Conservation (phyloP, 257 asterid genomes). For the Solanum acaule region DNA sequence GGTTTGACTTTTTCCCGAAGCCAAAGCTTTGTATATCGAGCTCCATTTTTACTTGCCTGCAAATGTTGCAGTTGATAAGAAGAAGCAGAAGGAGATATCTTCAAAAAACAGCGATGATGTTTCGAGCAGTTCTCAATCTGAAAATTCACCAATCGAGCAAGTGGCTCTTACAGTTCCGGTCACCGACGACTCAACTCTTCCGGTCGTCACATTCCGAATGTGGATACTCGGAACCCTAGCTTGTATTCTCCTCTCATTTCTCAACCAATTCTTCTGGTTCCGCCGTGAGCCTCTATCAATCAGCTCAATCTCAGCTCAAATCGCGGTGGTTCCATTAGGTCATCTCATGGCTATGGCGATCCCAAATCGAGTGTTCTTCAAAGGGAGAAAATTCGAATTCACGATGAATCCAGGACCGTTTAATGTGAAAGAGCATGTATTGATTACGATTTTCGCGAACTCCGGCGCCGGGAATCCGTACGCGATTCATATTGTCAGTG, state of each 20-base stretch:
- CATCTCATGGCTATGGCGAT: not conserved
- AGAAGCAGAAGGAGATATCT: not conserved
- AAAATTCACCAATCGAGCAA: conserved; percentile 10
- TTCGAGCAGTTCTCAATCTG: not conserved
- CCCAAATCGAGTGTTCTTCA: not conserved
- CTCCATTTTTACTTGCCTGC: not conserved
- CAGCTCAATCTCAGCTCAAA: conserved; percentile 5
- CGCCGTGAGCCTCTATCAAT: conserved; percentile 10
- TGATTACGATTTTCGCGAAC: conserved; percentile 1
- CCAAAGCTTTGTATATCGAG: not conserved
- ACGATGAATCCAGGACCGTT: not conserved
- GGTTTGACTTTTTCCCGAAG: not conserved
- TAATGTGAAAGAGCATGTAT: conserved; percentile 2
- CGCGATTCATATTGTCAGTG: not conserved
- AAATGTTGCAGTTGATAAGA: not conserved
- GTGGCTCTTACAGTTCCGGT: conserved; percentile 11
- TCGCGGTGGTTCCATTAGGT: not conserved
- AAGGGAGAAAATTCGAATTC: not conserved
- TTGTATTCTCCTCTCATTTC: conserved; percentile 13
- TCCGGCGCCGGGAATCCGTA: conserved; percentile 5
- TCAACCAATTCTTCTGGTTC: conserved; percentile 18
- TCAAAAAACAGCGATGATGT: not conserved
- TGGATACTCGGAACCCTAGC: conserved; percentile 14
- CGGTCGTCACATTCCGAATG: conserved; percentile 12
- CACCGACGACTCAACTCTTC: conserved; percentile 2